Percentiles rank a stretch among this genome's conserved stretches.
phyloP scores from a whole-genome alignment of 2,329 filamentous ascomycete genomes.

The Monosporascus sp. region DNA sequence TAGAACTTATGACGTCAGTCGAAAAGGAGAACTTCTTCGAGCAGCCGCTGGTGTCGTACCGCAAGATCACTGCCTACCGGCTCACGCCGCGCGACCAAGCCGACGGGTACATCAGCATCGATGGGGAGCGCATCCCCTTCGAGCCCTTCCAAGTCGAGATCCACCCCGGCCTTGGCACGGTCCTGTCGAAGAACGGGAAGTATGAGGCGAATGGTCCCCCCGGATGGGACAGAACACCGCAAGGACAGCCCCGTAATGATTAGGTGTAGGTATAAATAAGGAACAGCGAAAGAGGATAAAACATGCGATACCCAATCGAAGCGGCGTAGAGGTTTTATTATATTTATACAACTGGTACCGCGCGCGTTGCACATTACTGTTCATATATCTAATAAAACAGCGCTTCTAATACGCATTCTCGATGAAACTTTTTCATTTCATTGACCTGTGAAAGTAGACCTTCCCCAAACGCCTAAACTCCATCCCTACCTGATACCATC shows the following conservation, averaged over 20 bases:
- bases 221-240: constrained; percentile 39
- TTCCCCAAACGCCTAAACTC: neutral
- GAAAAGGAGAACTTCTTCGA: constrained; percentile 76
- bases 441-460: too few relatives aligned
- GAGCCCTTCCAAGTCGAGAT: constrained; percentile 89
- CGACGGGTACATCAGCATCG: constrained; percentile 86
- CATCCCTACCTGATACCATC: neutral
- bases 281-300: too few relatives aligned
- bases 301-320: constrained; percentile 7
- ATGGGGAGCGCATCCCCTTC: constrained; percentile 84
- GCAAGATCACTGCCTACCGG: constrained; percentile 83
- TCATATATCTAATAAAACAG: too few relatives aligned
- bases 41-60: constrained; percentile 69
- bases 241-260: too few relatives aligned
- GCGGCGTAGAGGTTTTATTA: neutral
- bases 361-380: too few relatives aligned
- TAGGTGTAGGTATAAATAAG: too few relatives aligned
- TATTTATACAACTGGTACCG: too few relatives aligned
- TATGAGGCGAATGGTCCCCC: constrained; percentile 62
- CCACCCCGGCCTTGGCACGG: constrained; percentile 74
- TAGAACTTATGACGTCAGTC: constrained; percentile 67
- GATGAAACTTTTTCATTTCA: too few relatives aligned
- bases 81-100: constrained; percentile 69
- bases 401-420: too few relatives aligned
- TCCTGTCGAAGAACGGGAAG: constrained; percentile 70